Percentiles rank a stretch among this genome's conserved stretches.
Evolutionary conservation across 495 filamentous ascomycete genomes (phyloP).

Genomic region (Rhizodiscina lignyota): DNA sequence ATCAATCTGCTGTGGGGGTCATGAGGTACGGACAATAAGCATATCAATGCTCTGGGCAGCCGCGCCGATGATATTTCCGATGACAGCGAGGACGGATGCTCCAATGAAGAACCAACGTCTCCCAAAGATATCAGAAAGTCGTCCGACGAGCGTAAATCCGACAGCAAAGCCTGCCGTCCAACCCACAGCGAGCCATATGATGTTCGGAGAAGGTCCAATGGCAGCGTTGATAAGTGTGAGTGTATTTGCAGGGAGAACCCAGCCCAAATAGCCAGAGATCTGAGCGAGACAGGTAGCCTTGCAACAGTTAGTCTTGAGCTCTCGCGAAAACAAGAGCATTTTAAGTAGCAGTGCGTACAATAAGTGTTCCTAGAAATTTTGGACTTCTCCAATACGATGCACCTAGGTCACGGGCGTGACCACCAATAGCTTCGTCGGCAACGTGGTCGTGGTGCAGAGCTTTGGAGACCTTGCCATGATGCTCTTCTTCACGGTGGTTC

Average conservation of each 20-base stretch:
- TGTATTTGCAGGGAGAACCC: slow-evolving; percentile 17
- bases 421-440: slow-evolving; percentile 7
- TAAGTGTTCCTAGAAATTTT: slow-evolving; percentile 7
- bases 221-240: slow-evolving; percentile 14
- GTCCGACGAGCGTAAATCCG: slow-evolving; percentile 26
- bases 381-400: slow-evolving; percentile 6
- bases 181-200: slow-evolving; percentile 9
- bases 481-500: no score
- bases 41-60: slow-evolving; percentile 51
- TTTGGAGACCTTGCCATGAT: no score
- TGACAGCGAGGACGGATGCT: slow-evolving; percentile 31
- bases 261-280: slow-evolving; percentile 17
- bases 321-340: no score
- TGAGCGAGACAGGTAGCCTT: slow-evolving; percentile 14
- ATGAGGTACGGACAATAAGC: slow-evolving; percentile 56
- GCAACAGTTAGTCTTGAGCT: no score
- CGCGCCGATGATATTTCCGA: slow-evolving; percentile 39
- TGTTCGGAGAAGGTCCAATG: slow-evolving; percentile 13
- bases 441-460: slow-evolving; percentile 10
- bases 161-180: slow-evolving; percentile 15
- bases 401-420: slow-evolving; percentile 4
- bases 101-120: slow-evolving; percentile 40
- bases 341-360: no score
- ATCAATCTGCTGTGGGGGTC: no score
- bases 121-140: slow-evolving; percentile 36